Conservation (phyloP, 2,329 filamentous ascomycete genomes). For the Penicillium sumatraense region DNA sequence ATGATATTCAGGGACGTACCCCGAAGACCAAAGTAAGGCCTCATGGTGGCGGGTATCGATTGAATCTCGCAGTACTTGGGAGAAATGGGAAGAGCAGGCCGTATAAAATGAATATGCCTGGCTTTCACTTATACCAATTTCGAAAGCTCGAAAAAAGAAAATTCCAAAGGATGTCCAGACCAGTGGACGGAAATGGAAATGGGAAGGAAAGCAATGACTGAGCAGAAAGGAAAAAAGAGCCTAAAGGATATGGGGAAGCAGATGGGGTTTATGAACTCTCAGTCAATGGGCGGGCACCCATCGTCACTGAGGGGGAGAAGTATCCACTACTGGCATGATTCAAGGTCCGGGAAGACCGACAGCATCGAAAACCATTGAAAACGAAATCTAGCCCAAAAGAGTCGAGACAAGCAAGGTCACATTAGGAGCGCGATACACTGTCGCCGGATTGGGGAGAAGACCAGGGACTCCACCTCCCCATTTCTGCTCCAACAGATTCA, state of each 20-base stretch:
- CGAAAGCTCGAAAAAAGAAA: slow-evolving; percentile 1
- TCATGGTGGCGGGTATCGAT: slow-evolving; percentile 27
- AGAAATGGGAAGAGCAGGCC: background rate
- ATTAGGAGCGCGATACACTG: slow-evolving; percentile 12
- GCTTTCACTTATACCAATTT: slow-evolving; percentile 16
- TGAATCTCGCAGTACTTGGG: background rate
- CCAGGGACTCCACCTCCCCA: background rate
- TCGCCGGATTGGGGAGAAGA: slow-evolving; percentile 25
- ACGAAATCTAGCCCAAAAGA: slow-evolving; percentile 4
- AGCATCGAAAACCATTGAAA: slow-evolving; percentile 9
- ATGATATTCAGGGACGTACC: slow-evolving; percentile 70
- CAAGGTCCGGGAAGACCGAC: background rate
- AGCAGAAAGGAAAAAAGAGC: slow-evolving; percentile 6
- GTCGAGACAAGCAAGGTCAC: slow-evolving; percentile 8
- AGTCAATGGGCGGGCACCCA: background rate
- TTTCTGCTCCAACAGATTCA: background rate
- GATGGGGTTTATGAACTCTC: slow-evolving; percentile 19
- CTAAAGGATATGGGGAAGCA: slow-evolving; percentile 11
- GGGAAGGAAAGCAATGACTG: background rate
- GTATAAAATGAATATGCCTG: slow-evolving; percentile 9
- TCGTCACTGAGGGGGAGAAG: slow-evolving; percentile 3
- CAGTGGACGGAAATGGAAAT: slow-evolving; percentile 8
- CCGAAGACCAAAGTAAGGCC: slow-evolving; percentile 66
- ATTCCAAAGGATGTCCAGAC: slow-evolving; percentile 14
- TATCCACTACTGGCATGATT: slow-evolving; percentile 3